phyloP scores from a whole-genome alignment of 1,139 yeast species.

The Debaryomycetaceae sp. region DNA sequence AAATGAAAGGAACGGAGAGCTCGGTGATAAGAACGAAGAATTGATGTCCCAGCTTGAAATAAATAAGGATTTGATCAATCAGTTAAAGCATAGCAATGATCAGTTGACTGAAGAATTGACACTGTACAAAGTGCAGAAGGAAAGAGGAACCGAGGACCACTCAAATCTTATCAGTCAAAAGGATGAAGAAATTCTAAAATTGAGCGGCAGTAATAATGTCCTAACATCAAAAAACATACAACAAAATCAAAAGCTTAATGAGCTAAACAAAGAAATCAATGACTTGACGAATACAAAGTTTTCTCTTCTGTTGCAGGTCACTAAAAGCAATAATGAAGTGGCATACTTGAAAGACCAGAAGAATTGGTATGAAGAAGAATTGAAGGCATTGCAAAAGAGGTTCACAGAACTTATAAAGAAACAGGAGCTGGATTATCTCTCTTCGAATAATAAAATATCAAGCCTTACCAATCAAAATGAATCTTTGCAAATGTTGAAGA shows the following conservation, averaged over 20 bases:
- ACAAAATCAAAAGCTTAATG: slow-evolving; percentile 35
- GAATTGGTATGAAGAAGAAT: slow-evolving; percentile 49
- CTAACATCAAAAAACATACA: slow-evolving; percentile 50
- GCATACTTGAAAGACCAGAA: slow-evolving; percentile 34
- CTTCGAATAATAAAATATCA: slow-evolving; percentile 27
- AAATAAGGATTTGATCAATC: slow-evolving; percentile 7
- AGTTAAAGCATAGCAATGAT: slow-evolving; percentile 20
- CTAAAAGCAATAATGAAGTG: slow-evolving; percentile 37
- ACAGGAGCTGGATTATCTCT: slow-evolving; percentile 35
- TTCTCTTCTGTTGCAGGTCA: slow-evolving; percentile 38
- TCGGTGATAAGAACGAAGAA: slow-evolving; percentile 23
- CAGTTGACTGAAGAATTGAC: slow-evolving; percentile 10
- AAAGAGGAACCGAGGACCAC: slow-evolving; percentile 10
- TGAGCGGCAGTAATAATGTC: slow-evolving; percentile 50
- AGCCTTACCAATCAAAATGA: slow-evolving; percentile 24
- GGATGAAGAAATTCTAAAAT: slow-evolving; percentile 43
- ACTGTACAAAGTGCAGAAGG: slow-evolving; percentile 1
- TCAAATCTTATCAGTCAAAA: slow-evolving; percentile 4
- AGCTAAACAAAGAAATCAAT: slow-evolving; percentile 35
- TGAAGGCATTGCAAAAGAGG: slow-evolving; percentile 33
- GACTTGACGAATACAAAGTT: slow-evolving; percentile 35
- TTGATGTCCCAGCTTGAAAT: slow-evolving; percentile 21
- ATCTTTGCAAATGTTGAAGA: slow-evolving; percentile 17
- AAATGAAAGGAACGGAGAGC: slow-evolving; percentile 24
- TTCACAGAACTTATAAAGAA: slow-evolving; percentile 39